Percentiles rank a stretch among this genome's conserved stretches.
phyloP scores from a whole-genome alignment of 306 rosid genomes.

The apple (Malus domestica) region ASM211411v1 NC_041790.1:687001-687500 shows the following conservation, averaged over 20 bases:
- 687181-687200: fast-evolving
- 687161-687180: too few species aligned
- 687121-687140: too few species aligned
- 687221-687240: fast-evolving
- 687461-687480: conserved; percentile 63
- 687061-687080: too few species aligned
- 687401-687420: conserved; percentile 81
- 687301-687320: conserved; percentile 72
- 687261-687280: background rate
- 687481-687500: conserved; percentile 51
- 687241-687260: too few species aligned
- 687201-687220: too few species aligned
- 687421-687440: conserved; percentile 89
- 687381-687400: conserved; percentile 66
- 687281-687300: conserved; percentile 27
- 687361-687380: conserved; percentile 87
- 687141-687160: too few species aligned
- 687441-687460: conserved; percentile 61
- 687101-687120: too few species aligned
- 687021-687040: too few species aligned
- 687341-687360: conserved; percentile 60
- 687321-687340: conserved; percentile 71
- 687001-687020: too few species aligned
- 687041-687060: background rate
- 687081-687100: too few species aligned